Base-by-base conservation (phyloP, 192 early-diverging fungal genomes). In the Podila minutissima region DNA sequence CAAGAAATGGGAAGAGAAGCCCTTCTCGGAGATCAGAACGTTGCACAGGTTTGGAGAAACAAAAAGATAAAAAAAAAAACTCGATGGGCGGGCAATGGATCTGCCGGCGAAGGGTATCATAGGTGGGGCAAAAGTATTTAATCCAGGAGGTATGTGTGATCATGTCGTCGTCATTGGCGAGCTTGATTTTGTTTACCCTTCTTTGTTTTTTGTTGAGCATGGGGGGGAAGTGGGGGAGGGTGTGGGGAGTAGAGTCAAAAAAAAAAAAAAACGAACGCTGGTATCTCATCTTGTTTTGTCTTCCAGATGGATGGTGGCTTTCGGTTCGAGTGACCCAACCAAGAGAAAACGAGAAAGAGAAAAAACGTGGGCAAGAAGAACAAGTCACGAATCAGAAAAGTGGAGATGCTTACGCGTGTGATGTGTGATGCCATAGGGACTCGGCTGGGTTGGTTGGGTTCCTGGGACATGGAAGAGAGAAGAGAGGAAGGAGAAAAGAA, bases 191-290 rank as follows among this genome's bases (percentile, higher is more conserved):
- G 7, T 60, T 20, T 29, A 26, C 58, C 29, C 58, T 59, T 4
- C 33, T 5, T 60, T 15, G n/a, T 17, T 60, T 31, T 19, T 24
- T 29, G n/a, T 17, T 60, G 26, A 29, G 59, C 11, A 41, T 41
- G 29, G 29, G 29, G 38, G 11, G 38, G 11, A 9, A 12, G 33
- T 41, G 62, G 20, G 6, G 15, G 5, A 6, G 53, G 63, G 4
- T 69, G 67, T 69, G 70, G 70, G 53, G 70, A 33, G 17, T 28
- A 35, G 66, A 67, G 51, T 35, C 66, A 67, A 67, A 37, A 58
- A 58, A 17, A n/a, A 13, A 67, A 35, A 57, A 58, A 15, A 20
- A 60, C 1, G 22, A 5, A 26, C 15, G 59, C 19, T 24, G 28
- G 59, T 60, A 24, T 60, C 59, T 60, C 31, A 17, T 60, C 31